A percentile compares a stretch with the other conserved stretches of the same genome.
phyloP scores from a whole-genome alignment of 768 basidiomycete genomes.

The Lyophyllum atratum region DNA sequence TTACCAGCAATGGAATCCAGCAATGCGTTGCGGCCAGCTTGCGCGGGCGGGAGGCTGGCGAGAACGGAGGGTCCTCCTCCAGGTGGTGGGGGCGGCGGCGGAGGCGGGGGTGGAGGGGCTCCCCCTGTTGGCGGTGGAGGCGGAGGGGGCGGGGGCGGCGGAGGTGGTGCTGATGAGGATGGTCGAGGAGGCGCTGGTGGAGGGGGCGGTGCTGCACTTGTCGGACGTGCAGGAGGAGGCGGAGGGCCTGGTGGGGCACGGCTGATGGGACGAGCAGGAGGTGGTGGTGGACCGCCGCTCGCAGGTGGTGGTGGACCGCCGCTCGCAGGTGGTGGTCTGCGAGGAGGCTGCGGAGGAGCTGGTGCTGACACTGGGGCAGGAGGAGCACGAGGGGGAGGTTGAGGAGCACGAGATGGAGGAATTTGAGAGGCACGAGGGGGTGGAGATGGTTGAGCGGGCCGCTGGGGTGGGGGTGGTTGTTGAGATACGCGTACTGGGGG shows the following conservation, averaged over 20 bases:
- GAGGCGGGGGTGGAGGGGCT: conserved; percentile 35
- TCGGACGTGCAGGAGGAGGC: conserved; percentile 6
- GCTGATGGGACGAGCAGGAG: conserved; percentile 18
- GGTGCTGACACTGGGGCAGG: conserved; percentile 17
- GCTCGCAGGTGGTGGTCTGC: conserved; percentile 13
- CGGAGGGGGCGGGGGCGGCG: conserved; percentile 26
- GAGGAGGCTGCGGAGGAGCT: conserved; percentile 22
- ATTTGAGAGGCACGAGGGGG: conserved; percentile 28
- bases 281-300: conserved; percentile 17
- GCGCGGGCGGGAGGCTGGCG: conserved; percentile 47
- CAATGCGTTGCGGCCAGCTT: conserved; percentile 50
- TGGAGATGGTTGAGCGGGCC: conserved; percentile 30
- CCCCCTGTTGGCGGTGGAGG: conserved; percentile 24
- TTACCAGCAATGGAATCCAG: conserved; percentile 16
- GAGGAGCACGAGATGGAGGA: conserved; percentile 15
- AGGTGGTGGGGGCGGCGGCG: conserved; percentile 40
- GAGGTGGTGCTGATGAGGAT: conserved; percentile 36
- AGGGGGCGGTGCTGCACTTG: conserved; percentile 14
- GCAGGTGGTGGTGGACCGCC: conserved; percentile 13
- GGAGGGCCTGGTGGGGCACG: conserved; percentile 6
- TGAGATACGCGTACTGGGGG: conserved; percentile 29
- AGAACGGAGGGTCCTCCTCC: conserved; percentile 24
- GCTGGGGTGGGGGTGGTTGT: conserved; percentile 30
- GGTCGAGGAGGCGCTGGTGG: conserved; percentile 22
- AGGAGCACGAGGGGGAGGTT: conserved; percentile 17